Evolutionary conservation across 768 basidiomycete species (phyloP), one percentile per base, ranked within the genome.

Genomic region (Mycena venus): DNA sequence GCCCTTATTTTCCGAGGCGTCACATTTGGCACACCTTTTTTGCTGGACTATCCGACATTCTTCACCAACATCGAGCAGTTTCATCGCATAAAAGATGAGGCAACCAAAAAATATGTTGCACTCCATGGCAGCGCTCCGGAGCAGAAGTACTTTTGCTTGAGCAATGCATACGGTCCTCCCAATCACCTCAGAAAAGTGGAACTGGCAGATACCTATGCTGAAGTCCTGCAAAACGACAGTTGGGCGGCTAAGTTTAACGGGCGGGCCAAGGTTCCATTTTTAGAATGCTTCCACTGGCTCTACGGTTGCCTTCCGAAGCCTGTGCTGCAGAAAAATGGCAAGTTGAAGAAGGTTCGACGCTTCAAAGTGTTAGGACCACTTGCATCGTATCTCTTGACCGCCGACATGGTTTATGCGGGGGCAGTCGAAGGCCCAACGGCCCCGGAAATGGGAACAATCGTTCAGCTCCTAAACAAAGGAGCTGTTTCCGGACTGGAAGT

Each of bases 301-400:
- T 9, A n/a, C 23, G 65, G 58, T 10, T 17, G 0, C 15, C 29
- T 59, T 1, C 58, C 32, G n/a, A n/a, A n/a, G n/a, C n/a, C n/a
- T n/a, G n/a, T n/a, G n/a, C n/a, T n/a, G n/a, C n/a, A 19, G 31
- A 19, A n/a, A 12, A 38, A n/a, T n/a, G 55, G 3, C 4, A 36
- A 49, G 17, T 25, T 34, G n/a, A 11, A 10, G 25, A 51, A 55
- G 47, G n/a, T n/a, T n/a, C n/a, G n/a, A n/a, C 53, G 34, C 1
- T 74, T 74, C 32, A 31, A 42, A 9, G 56, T 64, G 8, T 14
- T 73, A 0, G 72, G 72, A 19, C 72, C 64, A 2, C 47, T 74
- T 17, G 60, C 31, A 10, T 17, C 21, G 0, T 70, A 61, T 56
- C 59, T 70, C 0, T 9, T 70, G 19, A 68, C 74, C 4, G 69